Percentiles rank a stretch among this genome's conserved stretches.
Conservation (phyloP, 176 grass and related monocot genomes). For the Oryza glumipatula region DNA sequence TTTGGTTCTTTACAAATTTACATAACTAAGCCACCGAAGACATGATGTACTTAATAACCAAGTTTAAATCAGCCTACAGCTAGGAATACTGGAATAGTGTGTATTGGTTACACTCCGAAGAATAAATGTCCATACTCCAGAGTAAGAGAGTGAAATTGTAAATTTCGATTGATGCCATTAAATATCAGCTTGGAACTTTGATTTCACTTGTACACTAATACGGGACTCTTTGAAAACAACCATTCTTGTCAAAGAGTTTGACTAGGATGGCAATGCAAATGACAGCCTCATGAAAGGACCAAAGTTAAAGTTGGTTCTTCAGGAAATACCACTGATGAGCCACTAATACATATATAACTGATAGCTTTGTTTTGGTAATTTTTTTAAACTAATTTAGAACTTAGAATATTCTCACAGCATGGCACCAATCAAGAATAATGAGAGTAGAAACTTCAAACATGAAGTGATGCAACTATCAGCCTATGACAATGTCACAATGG, state of each 20-base stretch:
- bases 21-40: background rate
- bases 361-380: background rate
- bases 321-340: background rate
- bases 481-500: too few relatives aligned
- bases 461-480: too few relatives aligned
- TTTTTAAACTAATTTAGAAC: background rate
- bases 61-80: background rate
- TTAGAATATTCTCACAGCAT: background rate
- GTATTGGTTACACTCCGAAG: background rate
- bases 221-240: background rate
- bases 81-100: background rate
- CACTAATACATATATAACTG: background rate
- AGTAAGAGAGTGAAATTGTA: constrained; percentile 1
- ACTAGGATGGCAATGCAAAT: constrained; percentile 7
- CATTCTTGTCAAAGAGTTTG: background rate
- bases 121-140: background rate
- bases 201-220: background rate
- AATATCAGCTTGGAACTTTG: background rate
- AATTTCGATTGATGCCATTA: background rate
- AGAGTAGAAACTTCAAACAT: too few relatives aligned
- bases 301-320: background rate
- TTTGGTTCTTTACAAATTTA: background rate
- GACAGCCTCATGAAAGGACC: background rate
- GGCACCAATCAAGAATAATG: too few relatives aligned
- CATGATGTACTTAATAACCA: background rate